Percentiles rank a stretch among this genome's conserved stretches.
These are phyloP conservation scores for Usnea hakonensis DNA, from an alignment of 495 filamentous ascomycete genomes.

Conservation along the genomic window DNA sequence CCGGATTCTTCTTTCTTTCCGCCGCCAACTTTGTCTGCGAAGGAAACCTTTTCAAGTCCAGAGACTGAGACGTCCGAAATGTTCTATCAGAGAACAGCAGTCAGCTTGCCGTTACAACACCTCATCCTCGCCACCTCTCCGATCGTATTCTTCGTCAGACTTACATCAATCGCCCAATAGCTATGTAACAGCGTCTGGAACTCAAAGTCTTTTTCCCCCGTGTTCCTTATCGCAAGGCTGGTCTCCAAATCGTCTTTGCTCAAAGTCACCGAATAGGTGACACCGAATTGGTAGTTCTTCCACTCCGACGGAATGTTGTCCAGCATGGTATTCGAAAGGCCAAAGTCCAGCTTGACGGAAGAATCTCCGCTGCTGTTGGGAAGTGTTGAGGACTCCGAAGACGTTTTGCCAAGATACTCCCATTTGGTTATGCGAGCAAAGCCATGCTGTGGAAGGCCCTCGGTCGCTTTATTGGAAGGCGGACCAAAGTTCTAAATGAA, in stretches of 20 bases:
- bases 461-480: conserved; percentile 61
- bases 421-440: conserved; percentile 79
- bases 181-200: conserved; percentile 90
- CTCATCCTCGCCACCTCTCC: not conserved
- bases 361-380: conserved; percentile 45
- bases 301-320: conserved; percentile 51
- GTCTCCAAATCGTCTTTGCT: conserved; percentile 67
- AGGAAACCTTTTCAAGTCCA: conserved; percentile 65
- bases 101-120: not conserved
- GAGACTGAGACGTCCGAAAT: conserved; percentile 60
- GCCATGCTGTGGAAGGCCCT: conserved; percentile 81
- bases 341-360: conserved; percentile 88
- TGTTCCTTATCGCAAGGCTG: conserved; percentile 78
- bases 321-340: conserved; percentile 65
- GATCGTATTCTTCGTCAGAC: conserved; percentile 17
- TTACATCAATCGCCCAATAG: conserved; percentile 73
- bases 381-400: conserved; percentile 61
- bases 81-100: conserved; percentile 43
- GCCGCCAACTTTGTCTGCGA: conserved; percentile 49
- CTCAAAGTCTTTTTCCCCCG: conserved; percentile 70
- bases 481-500: conserved; percentile 78
- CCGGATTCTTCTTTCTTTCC: conserved; percentile 15
- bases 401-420: conserved; percentile 57
- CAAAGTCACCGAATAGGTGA: conserved; percentile 89
- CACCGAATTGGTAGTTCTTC: conserved; percentile 78